phyloP scores from a whole-genome alignment of 2,329 filamentous ascomycete genomes.

The Alternaria sp. region DNA sequence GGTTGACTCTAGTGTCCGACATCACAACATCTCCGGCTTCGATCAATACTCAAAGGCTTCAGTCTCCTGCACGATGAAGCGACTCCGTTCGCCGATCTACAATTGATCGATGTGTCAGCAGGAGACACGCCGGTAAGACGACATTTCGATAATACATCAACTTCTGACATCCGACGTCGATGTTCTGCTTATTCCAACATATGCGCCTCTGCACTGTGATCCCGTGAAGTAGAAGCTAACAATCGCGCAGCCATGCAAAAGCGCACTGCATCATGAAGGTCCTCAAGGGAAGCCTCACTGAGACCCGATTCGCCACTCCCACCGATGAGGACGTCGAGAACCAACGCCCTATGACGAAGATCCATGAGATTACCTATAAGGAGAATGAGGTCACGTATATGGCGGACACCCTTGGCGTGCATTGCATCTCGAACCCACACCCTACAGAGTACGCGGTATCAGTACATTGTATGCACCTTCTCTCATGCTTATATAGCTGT shows the following conservation, averaged over 20 bases:
- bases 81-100: slow-evolving; percentile 37
- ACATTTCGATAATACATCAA: slow-evolving; percentile 10
- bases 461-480: slow-evolving; percentile 69
- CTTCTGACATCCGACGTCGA: neutral
- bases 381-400: slow-evolving; percentile 87
- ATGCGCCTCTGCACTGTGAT: neutral
- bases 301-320: slow-evolving; percentile 83
- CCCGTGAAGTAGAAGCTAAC: slow-evolving; percentile 1
- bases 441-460: slow-evolving; percentile 79
- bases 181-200: neutral
- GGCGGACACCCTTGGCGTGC: slow-evolving; percentile 85
- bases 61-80: slow-evolving; percentile 42
- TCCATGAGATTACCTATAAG: slow-evolving; percentile 71
- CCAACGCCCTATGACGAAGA: slow-evolving; percentile 66
- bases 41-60: slow-evolving; percentile 8
- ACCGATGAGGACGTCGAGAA: slow-evolving; percentile 56
- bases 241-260: slow-evolving; percentile 60
- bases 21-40: neutral
- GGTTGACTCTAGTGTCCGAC: slow-evolving; percentile 26
- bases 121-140: slow-evolving; percentile 38
- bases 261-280: slow-evolving; percentile 94
- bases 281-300: slow-evolving; percentile 77
- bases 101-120: slow-evolving; percentile 40
- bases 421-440: slow-evolving; percentile 80
- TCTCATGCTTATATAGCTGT: slow-evolving; percentile 16